Conservation (phyloP, 169 alveolate genomes). For the Pseudocohnilembus persalinus region DNA sequence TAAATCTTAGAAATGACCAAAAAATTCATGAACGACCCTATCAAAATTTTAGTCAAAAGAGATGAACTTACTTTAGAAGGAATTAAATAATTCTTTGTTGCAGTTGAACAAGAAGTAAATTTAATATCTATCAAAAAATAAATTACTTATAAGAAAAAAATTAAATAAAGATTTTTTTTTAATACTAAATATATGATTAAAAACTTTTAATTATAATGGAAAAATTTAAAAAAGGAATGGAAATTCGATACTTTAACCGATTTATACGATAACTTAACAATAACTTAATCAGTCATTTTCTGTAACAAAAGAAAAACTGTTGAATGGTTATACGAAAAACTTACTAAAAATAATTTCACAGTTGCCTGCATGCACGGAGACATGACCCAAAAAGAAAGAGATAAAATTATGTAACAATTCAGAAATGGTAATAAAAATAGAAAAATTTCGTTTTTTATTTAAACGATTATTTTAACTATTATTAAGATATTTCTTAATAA, state of each 20-base stretch:
- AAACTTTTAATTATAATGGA: too few species aligned
- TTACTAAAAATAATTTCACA: conserved; percentile 97
- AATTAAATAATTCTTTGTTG: conserved; percentile 96
- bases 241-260: conserved; percentile 98
- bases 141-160: too few species aligned
- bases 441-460: too few species aligned
- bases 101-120: conserved; percentile 95
- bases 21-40: conserved; percentile 98
- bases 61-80: conserved; percentile 99
- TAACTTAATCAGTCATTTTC: conserved; percentile 99
- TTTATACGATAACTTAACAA: conserved; percentile 96
- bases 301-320: conserved; percentile 97
- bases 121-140: background rate
- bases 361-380: conserved; percentile 98
- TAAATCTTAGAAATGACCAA: conserved; percentile 96
- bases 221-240: conserved; percentile 93
- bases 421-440: conserved; percentile 90
- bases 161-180: too few species aligned
- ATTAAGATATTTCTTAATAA: too few species aligned
- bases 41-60: conserved; percentile 97
- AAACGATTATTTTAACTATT: too few species aligned
- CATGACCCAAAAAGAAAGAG: conserved; percentile 97
- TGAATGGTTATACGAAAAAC: conserved; percentile 97
- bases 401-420: conserved; percentile 96
- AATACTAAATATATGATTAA: too few species aligned